Conservation (phyloP, 2,329 filamentous ascomycete genomes). For the Beauveria rudraprayagi region DNA sequence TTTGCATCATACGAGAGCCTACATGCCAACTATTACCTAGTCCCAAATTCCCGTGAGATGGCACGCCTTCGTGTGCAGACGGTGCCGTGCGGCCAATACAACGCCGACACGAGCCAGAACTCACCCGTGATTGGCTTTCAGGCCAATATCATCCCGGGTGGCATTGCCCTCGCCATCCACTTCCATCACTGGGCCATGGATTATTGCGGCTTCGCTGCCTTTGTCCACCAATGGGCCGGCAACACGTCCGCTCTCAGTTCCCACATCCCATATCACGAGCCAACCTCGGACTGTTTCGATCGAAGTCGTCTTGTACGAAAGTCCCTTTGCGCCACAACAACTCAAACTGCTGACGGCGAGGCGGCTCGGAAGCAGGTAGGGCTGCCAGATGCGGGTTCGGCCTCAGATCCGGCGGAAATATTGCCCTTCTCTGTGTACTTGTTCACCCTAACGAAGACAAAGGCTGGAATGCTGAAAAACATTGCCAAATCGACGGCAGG, state of each 20-base stretch:
- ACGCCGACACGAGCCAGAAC: conserved; percentile 8
- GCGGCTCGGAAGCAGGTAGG: not conserved
- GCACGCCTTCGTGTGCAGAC: not conserved
- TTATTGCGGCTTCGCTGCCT: not conserved
- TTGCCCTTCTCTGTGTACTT: not conserved
- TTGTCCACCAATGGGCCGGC: not conserved
- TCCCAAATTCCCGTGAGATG: not conserved
- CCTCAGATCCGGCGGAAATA: not conserved
- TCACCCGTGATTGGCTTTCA: not conserved
- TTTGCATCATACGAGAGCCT: not conserved
- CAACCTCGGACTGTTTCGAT: not conserved
- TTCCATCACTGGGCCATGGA: conserved; percentile 1
- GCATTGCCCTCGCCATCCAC: not conserved
- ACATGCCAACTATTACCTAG: not conserved
- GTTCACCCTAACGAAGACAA: not conserved
- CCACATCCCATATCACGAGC: not conserved
- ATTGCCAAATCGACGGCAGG: not conserved
- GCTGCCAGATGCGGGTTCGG: not conserved
- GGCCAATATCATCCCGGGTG: not conserved
- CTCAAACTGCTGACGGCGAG: not conserved
- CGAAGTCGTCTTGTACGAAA: not conserved
- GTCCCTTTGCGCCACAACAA: too few species aligned
- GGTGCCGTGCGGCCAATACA: not conserved
- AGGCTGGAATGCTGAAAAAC: not conserved
- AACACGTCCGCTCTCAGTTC: not conserved